phyloP scores from a whole-genome alignment of 257 asterid genomes.

The Fraxinus cuspidata region DNA sequence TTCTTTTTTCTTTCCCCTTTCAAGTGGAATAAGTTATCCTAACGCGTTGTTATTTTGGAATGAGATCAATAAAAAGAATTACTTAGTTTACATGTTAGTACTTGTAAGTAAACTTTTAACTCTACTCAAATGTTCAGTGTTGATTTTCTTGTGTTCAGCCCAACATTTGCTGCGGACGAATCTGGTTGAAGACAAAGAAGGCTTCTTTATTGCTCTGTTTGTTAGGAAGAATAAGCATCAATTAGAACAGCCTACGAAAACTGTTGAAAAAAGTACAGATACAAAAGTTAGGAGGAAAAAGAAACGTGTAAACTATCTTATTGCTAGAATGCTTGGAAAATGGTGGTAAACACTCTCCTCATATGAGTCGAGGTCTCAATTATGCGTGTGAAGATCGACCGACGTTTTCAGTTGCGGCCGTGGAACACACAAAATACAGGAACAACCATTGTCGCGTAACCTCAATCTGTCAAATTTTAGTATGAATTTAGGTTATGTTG shows the following conservation, averaged over 20 bases:
- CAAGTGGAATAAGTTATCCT: no score
- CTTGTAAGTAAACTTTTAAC: not conserved
- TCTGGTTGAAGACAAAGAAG: conserved; percentile 66
- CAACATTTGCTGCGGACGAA: conserved; percentile 70
- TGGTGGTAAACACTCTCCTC: not conserved
- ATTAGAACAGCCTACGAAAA: not conserved
- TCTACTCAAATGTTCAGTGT: not conserved
- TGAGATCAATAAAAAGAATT: not conserved
- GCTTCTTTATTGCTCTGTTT: conserved; percentile 82
- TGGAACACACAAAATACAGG: no score
- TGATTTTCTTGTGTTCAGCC: conserved; percentile 41
- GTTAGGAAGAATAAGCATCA: conserved; percentile 34
- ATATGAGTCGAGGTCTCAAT: no score
- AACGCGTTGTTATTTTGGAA: not conserved
- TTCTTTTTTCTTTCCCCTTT: no score
- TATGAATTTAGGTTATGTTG: no score
- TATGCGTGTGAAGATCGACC: no score
- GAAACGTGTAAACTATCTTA: conserved; percentile 23
- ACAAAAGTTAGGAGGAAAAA: not conserved
- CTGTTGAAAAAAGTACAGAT: not conserved
- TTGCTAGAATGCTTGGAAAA: conserved; percentile 43
- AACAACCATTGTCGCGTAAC: no score
- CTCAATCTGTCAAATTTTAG: no score
- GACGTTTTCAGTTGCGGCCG: no score
- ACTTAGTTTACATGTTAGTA: not conserved